A percentile compares a stretch with the other conserved stretches of the same genome.
These are phyloP conservation scores for Phaeosphaeriaceae sp. DNA, from an alignment of 2,329 filamentous ascomycete species.

Conservation along the genomic window DNA sequence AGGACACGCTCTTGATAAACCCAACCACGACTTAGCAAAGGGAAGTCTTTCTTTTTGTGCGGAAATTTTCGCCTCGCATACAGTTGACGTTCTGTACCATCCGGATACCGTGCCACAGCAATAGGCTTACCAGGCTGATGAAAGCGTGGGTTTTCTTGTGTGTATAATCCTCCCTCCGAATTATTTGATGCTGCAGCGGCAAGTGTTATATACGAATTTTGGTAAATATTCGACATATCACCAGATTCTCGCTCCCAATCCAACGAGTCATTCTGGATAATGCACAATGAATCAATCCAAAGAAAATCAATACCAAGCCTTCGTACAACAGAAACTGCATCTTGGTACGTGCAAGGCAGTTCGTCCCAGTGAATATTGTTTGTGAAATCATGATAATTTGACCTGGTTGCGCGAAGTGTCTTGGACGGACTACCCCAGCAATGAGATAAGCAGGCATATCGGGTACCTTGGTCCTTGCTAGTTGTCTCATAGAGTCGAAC, in stretches of 20 bases:
- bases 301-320: not conserved
- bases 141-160: not conserved
- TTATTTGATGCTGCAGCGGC: not conserved
- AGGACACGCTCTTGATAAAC: conserved; percentile 21
- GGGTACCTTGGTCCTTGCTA: not conserved
- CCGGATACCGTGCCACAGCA: not conserved
- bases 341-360: not conserved
- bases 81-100: not conserved
- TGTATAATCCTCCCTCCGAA: not conserved
- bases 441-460: conserved; percentile 1
- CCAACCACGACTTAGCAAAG: conserved; percentile 13
- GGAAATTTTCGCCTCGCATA: not conserved
- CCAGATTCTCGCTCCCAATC: not conserved
- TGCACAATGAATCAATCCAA: not conserved
- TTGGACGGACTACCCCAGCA: not conserved
- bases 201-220: not conserved
- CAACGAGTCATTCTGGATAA: not conserved
- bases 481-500: not conserved
- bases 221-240: not conserved
- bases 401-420: not conserved
- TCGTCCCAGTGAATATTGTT: not conserved
- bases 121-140: not conserved
- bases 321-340: not conserved
- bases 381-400: too few relatives aligned
- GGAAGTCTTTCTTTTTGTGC: not conserved